A percentile compares a stretch with the other conserved stretches of the same genome.
phyloP scores from a whole-genome alignment of 2,329 filamentous ascomycete genomes.

The Hirsutella rhossiliensis region DNA sequence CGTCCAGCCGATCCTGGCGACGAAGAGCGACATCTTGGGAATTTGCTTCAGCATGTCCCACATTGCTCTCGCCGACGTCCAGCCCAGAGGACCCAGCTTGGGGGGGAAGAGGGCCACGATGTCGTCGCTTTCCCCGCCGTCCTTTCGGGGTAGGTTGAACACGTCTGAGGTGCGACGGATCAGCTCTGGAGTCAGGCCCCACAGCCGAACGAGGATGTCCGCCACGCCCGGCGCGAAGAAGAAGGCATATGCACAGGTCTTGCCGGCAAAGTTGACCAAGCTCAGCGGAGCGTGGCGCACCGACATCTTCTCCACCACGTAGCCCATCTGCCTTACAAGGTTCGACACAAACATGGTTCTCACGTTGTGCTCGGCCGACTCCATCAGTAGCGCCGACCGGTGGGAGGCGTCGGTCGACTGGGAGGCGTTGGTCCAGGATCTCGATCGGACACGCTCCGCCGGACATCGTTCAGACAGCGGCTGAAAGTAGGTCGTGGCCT shows the following conservation, averaged over 20 bases:
- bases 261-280: conserved; percentile 76
- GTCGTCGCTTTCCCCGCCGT: conserved; percentile 46
- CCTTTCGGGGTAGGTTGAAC: conserved; percentile 49
- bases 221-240: conserved; percentile 83
- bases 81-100: conserved; percentile 43
- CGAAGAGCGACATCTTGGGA: conserved; percentile 52
- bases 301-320: conserved; percentile 84
- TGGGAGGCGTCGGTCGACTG: conserved; percentile 58
- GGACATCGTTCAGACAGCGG: conserved; percentile 45
- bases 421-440: conserved; percentile 36
- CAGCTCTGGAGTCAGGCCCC: conserved; percentile 57
- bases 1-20: conserved; percentile 69
- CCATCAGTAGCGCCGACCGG: conserved; percentile 36
- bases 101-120: conserved; percentile 61
- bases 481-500: conserved; percentile 55
- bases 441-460: conserved; percentile 30
- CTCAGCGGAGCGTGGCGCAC: conserved; percentile 53
- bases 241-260: conserved; percentile 85
- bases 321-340: conserved; percentile 68
- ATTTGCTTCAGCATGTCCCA: conserved; percentile 51
- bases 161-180: conserved; percentile 62
- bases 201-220: conserved; percentile 71
- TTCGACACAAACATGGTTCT: conserved; percentile 79
- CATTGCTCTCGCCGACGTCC: conserved; percentile 38
- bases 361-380: conserved; percentile 78